Evolutionary conservation across 108 stramenopile genomes (phyloP).

Genomic region (Fragilaria radians): DNA sequence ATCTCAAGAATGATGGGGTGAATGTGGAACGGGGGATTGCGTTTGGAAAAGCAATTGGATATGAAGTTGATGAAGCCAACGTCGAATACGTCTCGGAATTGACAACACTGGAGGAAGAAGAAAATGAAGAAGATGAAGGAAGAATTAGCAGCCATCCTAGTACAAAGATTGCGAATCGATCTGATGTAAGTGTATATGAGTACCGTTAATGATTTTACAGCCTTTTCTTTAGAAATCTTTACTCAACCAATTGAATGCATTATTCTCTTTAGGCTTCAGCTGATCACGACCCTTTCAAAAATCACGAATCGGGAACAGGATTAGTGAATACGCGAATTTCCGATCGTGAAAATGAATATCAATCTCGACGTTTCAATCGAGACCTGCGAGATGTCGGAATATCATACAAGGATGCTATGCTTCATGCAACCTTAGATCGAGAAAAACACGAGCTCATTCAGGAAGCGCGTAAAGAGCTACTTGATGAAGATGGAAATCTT

Average conservation of each 20-base stretch:
- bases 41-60: conserved; percentile 44
- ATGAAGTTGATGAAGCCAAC: conserved; percentile 32
- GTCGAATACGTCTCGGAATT: conserved; percentile 30
- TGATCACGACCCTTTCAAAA: conserved; percentile 59
- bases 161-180: conserved; percentile 21
- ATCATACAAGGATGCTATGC: conserved; percentile 87
- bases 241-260: not conserved
- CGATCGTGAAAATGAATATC: conserved; percentile 87
- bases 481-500: conserved; percentile 29
- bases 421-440: conserved; percentile 56
- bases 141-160: conserved; percentile 40
- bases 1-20: conserved; percentile 1
- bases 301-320: conserved; percentile 54
- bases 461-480: conserved; percentile 49
- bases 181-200: not conserved
- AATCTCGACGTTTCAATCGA: conserved; percentile 71
- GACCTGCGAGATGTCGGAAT: conserved; percentile 67
- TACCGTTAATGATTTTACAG: not conserved
- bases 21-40: conserved; percentile 21
- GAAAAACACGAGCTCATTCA: conserved; percentile 60
- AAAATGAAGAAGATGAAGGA: conserved; percentile 35
- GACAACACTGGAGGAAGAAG: conserved; percentile 38
- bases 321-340: conserved; percentile 75
- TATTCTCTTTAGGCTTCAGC: conserved; percentile 22
- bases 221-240: not conserved